A percentile compares a stretch with the other conserved stretches of the same genome.
phyloP scores from a whole-genome alignment of 768 basidiomycete genomes.

The Podaxis sp. region DNA sequence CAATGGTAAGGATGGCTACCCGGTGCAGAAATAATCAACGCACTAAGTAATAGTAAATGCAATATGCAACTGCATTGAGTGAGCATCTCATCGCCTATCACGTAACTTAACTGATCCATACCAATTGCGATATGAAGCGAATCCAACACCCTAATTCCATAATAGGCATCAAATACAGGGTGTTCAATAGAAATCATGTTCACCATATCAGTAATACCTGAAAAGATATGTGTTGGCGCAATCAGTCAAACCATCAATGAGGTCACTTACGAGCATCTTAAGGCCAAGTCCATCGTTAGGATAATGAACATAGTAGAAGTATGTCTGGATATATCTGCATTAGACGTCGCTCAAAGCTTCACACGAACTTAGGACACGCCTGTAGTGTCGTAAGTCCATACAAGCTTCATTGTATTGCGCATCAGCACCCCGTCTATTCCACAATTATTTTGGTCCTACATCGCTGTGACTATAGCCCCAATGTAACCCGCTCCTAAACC shows the following conservation, averaged over 20 bases:
- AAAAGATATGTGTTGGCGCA: background rate
- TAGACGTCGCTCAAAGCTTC: background rate
- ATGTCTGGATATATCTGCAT: conserved; percentile 25
- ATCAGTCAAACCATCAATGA: background rate
- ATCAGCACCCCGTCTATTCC: background rate
- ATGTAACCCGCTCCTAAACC: conserved; percentile 24
- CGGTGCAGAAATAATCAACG: conserved; percentile 1
- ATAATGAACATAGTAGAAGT: conserved; percentile 34
- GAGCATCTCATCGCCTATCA: background rate
- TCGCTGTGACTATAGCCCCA: conserved; percentile 32
- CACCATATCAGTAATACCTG: conserved; percentile 33
- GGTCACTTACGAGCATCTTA: conserved; percentile 26
- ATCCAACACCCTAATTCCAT: conserved; percentile 27
- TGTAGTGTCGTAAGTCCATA: conserved; percentile 39
- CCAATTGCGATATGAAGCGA: conserved; percentile 31
- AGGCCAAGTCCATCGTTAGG: conserved; percentile 27
- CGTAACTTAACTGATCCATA: conserved; percentile 13
- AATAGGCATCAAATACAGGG: background rate
- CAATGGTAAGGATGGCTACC: background rate
- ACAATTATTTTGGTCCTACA: conserved; percentile 22
- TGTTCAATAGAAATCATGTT: background rate
- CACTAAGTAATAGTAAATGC: conserved; percentile 41
- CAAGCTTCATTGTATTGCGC: conserved; percentile 22
- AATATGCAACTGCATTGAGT: conserved; percentile 24
- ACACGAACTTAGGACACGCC: conserved; percentile 17